Base-by-base conservation (phyloP, 192 early-diverging fungal species). In the Coemansia sp. region DNA sequence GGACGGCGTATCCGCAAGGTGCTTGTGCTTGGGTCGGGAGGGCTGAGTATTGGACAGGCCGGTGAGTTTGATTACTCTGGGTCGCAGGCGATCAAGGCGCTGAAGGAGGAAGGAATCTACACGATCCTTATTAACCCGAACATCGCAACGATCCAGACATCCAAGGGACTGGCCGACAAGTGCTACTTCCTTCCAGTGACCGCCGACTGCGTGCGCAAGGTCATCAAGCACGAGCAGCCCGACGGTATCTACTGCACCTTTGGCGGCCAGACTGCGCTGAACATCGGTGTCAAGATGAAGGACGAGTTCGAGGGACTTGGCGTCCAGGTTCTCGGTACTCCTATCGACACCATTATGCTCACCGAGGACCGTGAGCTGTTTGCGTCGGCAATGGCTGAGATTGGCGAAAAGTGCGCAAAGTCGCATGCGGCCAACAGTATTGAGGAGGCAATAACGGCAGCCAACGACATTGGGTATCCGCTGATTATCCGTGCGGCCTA, bases 61-160 rank as follows among this genome's bases (percentile, higher is more conserved):
- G 97, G 96, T 56, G 96, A 98, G 86, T 98, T 98, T 70, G 96
- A 98, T 82, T 98, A 98, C 85, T 98, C 96, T 74, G 95, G 95
- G 45, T 93, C 92, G 40, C 86, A 95, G 84, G 96, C 96, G 6
- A 99, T 99, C 87, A 99, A 99, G 85, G 97, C 97, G 32, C 85
- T 99, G 63, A 96, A 95, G 84, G 95, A 98, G 76, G 95, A 97
- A 74, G 92, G 91, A 18, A 93, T 99, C 66, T 94, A 95, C 77
- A 99, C 97, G n/a, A 85, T 99, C 61, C 81, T 99, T 48, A 96
- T 99, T 81, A 99, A 99, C 71, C 96, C 97, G 61, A 99, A 99
- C 87, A 99, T 99, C 79, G 97, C 97, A 19, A 99, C 97, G 23
- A 98, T 99, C 79, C 97, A 99, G 88, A 99, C 97, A 9, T 96